Conservation (phyloP, 2,329 filamentous ascomycete genomes). For the Aspergillus neoniger region DNA sequence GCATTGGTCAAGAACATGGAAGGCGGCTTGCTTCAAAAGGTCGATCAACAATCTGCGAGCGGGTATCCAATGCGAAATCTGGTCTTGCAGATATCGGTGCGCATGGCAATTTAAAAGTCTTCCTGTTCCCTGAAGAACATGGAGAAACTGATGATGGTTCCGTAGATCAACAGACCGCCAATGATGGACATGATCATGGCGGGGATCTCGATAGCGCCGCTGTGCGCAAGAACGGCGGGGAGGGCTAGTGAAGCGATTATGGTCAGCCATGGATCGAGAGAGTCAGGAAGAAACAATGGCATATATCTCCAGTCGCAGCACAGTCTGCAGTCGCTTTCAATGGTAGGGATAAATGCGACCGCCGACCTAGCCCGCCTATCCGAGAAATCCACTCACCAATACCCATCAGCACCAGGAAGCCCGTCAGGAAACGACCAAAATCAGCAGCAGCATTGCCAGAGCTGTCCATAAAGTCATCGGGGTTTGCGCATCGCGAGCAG, state of each 20-base stretch:
- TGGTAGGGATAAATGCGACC: neutral
- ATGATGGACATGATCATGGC: conserved; percentile 96
- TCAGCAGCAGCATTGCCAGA: conserved; percentile 83
- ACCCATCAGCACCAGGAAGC: conserved; percentile 95
- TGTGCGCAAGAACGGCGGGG: conserved; percentile 84
- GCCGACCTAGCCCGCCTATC: neutral
- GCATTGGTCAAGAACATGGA: neutral
- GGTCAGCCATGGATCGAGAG: neutral
- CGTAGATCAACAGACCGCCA: conserved; percentile 92
- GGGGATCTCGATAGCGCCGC: conserved; percentile 74
- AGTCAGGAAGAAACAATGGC: neutral
- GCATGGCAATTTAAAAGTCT: conserved; percentile 69
- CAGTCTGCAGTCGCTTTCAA: neutral
- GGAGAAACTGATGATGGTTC: conserved; percentile 95
- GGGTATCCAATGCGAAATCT: conserved; percentile 1
- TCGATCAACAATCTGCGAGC: conserved; percentile 1
- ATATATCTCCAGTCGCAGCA: neutral
- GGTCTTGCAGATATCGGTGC: neutral
- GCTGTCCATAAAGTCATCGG: conserved; percentile 92
- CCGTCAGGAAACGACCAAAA: conserved; percentile 89
- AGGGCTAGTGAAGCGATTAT: conserved; percentile 61
- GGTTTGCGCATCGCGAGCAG: conserved; percentile 81
- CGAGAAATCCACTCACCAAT: conserved; percentile 68
- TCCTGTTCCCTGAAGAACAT: conserved; percentile 99
- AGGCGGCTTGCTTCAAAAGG: neutral